These are phyloP conservation scores for Colletotrichum truncatum DNA, from an alignment of 2,329 filamentous ascomycete genomes.

Conservation along the genomic window DNA sequence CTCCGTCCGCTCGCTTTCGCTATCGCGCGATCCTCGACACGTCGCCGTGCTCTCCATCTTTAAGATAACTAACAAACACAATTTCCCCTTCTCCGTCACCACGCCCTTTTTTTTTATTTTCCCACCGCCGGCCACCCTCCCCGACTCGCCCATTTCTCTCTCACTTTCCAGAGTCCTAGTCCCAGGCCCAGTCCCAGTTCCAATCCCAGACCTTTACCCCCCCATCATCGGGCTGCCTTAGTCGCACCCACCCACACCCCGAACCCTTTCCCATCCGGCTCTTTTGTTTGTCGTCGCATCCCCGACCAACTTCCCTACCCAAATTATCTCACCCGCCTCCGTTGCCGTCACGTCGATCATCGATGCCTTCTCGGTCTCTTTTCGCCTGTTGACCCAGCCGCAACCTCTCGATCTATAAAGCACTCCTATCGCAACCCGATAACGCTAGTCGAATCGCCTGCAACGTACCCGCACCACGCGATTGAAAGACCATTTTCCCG, in stretches of 20 bases:
- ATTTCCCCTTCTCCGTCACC: conserved; percentile 21
- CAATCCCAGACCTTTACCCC: not conserved
- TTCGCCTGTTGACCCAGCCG: conserved; percentile 25
- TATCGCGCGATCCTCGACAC: conserved; percentile 19
- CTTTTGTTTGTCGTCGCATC: conserved; percentile 27
- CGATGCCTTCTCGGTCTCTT: conserved; percentile 25
- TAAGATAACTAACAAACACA: not conserved
- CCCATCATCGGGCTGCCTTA: conserved; percentile 26
- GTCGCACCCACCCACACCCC: conserved; percentile 28
- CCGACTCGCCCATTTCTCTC: not conserved
- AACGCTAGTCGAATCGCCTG: conserved; percentile 17
- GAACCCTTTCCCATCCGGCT: conserved; percentile 13
- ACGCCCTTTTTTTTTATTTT: conserved; percentile 2
- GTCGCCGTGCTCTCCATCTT: not conserved
- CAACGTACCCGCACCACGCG: conserved; percentile 10
- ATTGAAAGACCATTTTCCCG: conserved; percentile 20
- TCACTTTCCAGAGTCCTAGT: not conserved
- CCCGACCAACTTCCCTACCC: conserved; percentile 18
- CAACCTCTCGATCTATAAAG: not conserved
- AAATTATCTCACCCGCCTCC: conserved; percentile 11
- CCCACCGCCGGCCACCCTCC: not conserved
- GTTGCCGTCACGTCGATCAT: conserved; percentile 28
- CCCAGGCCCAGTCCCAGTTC: not conserved
- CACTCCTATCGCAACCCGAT: conserved; percentile 23
- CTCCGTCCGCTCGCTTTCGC: conserved; percentile 24